phyloP scores from a whole-genome alignment of 2,329 filamentous ascomycete species.

The Chaetomiaceae sp. region DNA sequence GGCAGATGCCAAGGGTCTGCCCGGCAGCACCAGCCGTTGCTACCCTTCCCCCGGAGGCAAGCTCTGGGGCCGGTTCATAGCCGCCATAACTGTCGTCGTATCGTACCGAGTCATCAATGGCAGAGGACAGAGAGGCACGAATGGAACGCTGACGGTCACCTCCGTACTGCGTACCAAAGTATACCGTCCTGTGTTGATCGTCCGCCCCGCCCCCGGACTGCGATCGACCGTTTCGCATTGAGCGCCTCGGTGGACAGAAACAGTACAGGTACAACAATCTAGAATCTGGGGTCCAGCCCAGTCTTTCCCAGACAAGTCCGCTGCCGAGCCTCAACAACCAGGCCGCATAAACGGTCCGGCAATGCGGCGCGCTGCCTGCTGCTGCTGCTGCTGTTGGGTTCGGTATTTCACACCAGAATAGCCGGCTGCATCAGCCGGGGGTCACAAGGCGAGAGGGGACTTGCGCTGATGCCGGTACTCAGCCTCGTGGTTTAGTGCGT shows the following conservation, averaged over 20 bases:
- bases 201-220: neutral
- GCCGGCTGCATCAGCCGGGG: constrained; percentile 1
- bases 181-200: too few relatives aligned
- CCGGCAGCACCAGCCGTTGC: neutral
- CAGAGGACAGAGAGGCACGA: too few relatives aligned
- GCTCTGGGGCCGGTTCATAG: too few relatives aligned
- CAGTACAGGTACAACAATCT: too few relatives aligned
- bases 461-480: constrained; percentile 3
- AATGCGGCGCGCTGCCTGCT: constrained; percentile 7
- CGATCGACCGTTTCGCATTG: constrained; percentile 9
- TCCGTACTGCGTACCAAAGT: too few relatives aligned
- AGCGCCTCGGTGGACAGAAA: too few relatives aligned
- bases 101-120: neutral
- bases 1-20: neutral
- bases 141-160: constrained; percentile 7
- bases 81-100: neutral
- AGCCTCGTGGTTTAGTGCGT: too few relatives aligned
- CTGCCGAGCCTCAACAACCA: neutral
- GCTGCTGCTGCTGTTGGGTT: neutral
- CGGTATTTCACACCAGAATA: constrained; percentile 8
- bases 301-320: too few relatives aligned
- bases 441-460: constrained; percentile 1
- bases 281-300: too few relatives aligned
- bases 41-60: constrained; percentile 4
- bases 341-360: constrained; percentile 12